phyloP scores from a whole-genome alignment of 495 filamentous ascomycete species.

The Zalerion maritima region DNA sequence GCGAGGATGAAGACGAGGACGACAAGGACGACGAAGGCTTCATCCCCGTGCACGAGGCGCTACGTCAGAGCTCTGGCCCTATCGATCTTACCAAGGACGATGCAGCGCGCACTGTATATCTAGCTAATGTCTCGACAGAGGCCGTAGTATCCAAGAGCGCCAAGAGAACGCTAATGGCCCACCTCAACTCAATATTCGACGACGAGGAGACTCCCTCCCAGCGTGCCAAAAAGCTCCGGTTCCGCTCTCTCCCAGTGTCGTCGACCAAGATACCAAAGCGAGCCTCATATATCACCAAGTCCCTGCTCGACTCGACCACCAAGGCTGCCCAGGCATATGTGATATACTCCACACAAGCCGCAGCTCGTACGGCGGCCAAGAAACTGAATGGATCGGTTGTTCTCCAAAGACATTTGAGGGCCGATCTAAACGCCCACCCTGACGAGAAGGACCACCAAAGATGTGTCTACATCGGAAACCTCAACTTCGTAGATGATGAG shows the following conservation, averaged over 20 bases:
- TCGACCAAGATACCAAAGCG: constrained; percentile 69
- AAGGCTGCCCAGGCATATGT: constrained; percentile 90
- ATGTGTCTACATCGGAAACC: constrained; percentile 93
- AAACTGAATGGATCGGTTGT: constrained; percentile 72
- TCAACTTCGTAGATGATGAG: constrained; percentile 88
- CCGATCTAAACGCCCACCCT: constrained; percentile 82
- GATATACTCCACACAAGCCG: constrained; percentile 60
- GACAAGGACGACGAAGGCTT: constrained; percentile 17
- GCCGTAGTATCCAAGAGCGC: constrained; percentile 69
- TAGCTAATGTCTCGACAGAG: constrained; percentile 74
- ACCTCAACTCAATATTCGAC: constrained; percentile 40
- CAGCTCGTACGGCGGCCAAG: constrained; percentile 60
- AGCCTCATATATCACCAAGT: constrained; percentile 70
- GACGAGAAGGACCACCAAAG: constrained; percentile 64
- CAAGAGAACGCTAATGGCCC: constrained; percentile 59
- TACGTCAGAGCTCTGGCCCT: constrained; percentile 23
- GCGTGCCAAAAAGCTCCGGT: constrained; percentile 78
- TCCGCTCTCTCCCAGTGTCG: constrained; percentile 78
- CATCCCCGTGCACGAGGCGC: constrained; percentile 35
- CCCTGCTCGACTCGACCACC: constrained; percentile 73
- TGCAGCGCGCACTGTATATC: constrained; percentile 78
- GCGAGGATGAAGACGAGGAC: constrained; percentile 17
- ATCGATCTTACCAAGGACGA: constrained; percentile 55
- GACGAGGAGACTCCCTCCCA: constrained; percentile 33
- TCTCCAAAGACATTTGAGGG: constrained; percentile 77